Conservation (phyloP, 768 basidiomycete species). For the Tylopilus subfusipes region DNA sequence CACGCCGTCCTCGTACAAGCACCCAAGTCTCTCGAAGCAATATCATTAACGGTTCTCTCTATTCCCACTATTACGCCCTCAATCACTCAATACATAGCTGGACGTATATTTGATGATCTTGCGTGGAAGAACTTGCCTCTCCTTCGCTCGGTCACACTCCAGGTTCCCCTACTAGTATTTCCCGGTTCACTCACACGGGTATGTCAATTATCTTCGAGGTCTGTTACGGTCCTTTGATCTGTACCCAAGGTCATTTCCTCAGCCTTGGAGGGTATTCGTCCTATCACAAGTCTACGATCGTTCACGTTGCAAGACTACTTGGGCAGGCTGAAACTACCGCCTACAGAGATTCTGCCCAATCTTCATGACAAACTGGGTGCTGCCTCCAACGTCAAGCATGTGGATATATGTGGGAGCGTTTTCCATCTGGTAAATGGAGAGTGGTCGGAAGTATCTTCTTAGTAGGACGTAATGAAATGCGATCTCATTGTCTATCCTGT, state of each 20-base stretch:
- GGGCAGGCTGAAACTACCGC: too few species aligned
- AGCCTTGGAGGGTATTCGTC: not conserved
- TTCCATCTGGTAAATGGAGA: slow-evolving; percentile 3
- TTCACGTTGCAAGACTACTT: not conserved
- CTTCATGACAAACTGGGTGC: slow-evolving; percentile 1
- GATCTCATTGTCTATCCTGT: not conserved
- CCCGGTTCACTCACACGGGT: not conserved
- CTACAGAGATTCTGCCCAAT: not conserved
- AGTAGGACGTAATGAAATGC: not conserved
- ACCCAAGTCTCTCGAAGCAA: too few species aligned
- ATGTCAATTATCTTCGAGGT: not conserved
- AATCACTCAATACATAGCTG: not conserved
- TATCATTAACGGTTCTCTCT: too few species aligned
- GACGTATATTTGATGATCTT: not conserved
- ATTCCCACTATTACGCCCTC: too few species aligned
- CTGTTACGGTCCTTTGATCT: not conserved
- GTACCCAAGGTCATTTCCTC: not conserved
- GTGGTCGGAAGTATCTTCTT: not conserved
- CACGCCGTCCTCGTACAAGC: too few species aligned
- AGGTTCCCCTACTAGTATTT: not conserved
- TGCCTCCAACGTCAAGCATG: not conserved
- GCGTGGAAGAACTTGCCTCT: not conserved
- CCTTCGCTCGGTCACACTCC: slow-evolving; percentile 11
- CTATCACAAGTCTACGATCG: not conserved
- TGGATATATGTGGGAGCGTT: not conserved